Base-by-base conservation (phyloP, 371 early-diverging fungal genomes). In the Mortierella sp. region DNA sequence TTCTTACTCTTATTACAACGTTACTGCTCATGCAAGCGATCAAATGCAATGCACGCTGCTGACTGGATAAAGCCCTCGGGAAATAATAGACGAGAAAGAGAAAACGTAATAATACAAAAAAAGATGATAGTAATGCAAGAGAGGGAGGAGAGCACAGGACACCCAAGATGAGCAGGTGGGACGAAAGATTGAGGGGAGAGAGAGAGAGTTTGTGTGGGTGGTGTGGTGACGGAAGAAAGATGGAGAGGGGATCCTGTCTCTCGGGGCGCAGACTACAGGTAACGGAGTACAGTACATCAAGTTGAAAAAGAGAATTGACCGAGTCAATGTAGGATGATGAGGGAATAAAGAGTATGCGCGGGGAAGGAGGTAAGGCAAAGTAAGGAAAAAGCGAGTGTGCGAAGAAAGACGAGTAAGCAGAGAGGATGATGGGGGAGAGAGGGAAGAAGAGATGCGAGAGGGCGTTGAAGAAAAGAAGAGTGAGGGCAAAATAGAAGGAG, bases 11-110 rank as follows among this genome's bases (percentile, higher is more conserved):
- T 68, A 68, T 38, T 68, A 68, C 8, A 11, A 18, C 68, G 11
- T 41, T 68, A 68, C 68, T 68, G 68, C 68, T 68, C 68, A 68
- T 68, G 43, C 68, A 68, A 38, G 68, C 68, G 68, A 68, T 41
- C 68, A 38, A 68, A 38, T 18, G 63, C 32, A 8, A 41, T 7
- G 41, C 41, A 41, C 41, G 41, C 41, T 18, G 68, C 8, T 38
- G 68, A 21, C 35, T 68, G 68, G 18, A 68, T 10, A 10, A 43
- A 63, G 48, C 46, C 54, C 75, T 60, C 63, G 49, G 60, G 68
- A 75, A 65, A 75, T 60, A 63, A 29, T 32, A 54, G 58, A 48
- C 27, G 58, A 54, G 32, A 75, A 46, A 35, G 4, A 38, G 35
- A 60, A 58, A 16, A 73, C 18, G 32, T 44, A 48, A 68, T 24